Conservation (phyloP, 352 stramenopile species). For the Globisporangium rhizosaccharum region DNA sequence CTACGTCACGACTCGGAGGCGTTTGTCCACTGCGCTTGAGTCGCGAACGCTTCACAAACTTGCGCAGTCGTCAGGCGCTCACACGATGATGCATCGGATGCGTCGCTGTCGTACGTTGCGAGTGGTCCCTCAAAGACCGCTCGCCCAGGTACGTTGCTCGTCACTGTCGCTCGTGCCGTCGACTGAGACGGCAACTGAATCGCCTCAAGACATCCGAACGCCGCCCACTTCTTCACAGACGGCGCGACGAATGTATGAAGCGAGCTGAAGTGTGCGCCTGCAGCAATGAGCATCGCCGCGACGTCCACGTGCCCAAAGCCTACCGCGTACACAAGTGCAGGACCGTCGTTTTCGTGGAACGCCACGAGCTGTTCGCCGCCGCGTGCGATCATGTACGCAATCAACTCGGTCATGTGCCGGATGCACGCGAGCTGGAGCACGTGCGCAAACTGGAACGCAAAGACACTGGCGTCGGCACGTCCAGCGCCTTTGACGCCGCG, state of each 20-base stretch:
- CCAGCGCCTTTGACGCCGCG: slow-evolving; percentile 37
- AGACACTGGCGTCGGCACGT: slow-evolving; percentile 26
- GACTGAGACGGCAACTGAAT: slow-evolving; percentile 13
- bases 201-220: slow-evolving; percentile 36
- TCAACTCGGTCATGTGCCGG: slow-evolving; percentile 28
- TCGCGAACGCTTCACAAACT: background rate
- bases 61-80: background rate
- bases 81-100: background rate
- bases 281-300: slow-evolving; percentile 20
- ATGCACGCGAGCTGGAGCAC: slow-evolving; percentile 66
- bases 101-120: background rate
- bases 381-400: slow-evolving; percentile 45
- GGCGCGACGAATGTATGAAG: slow-evolving; percentile 41
- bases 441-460: slow-evolving; percentile 65
- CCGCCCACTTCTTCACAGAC: slow-evolving; percentile 60
- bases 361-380: slow-evolving; percentile 47
- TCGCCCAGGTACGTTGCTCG: background rate
- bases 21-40: background rate
- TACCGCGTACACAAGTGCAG: slow-evolving; percentile 55
- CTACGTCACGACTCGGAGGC: background rate
- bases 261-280: slow-evolving; percentile 47
- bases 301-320: slow-evolving; percentile 49
- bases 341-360: slow-evolving; percentile 58
- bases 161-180: background rate
- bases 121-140: background rate